Conservation (phyloP, 257 asterid species). For the Forsythia viridissima region DNA sequence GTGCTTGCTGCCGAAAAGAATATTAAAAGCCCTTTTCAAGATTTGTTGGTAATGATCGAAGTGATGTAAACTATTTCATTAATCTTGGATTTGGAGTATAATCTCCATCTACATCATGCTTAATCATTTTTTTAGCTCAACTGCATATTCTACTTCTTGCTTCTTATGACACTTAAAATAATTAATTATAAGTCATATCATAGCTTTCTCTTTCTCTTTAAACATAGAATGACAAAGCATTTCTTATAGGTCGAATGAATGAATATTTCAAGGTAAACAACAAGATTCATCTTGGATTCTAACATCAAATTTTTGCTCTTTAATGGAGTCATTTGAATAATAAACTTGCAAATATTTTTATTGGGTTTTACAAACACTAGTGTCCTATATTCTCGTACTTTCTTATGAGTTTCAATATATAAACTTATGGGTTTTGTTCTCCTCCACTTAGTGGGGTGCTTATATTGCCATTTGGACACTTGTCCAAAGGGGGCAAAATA, state of each 20-base stretch:
- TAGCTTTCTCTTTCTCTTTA: neutral
- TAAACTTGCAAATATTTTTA: neutral
- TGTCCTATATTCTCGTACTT: neutral
- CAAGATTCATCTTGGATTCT: neutral
- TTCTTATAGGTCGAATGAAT: neutral
- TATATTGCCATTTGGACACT: too few relatives aligned
- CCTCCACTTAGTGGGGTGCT: too few relatives aligned
- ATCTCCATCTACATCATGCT: neutral
- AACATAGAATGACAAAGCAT: neutral
- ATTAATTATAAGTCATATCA: neutral
- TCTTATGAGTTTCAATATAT: neutral
- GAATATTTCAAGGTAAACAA: neutral
- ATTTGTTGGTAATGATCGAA: neutral
- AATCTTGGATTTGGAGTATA: neutral
- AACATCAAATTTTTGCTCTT: neutral
- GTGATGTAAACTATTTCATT: neutral
- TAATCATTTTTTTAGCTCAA: neutral
- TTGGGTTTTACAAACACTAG: neutral
- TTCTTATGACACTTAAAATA: slow-evolving; percentile 1
- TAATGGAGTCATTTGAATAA: neutral
- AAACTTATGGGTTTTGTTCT: too few relatives aligned
- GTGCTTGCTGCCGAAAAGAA: neutral
- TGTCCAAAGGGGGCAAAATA: too few relatives aligned
- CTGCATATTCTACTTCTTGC: neutral
- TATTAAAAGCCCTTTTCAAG: neutral